Conservation (phyloP, 305 asterid species). For the Rubia balearica region DNA sequence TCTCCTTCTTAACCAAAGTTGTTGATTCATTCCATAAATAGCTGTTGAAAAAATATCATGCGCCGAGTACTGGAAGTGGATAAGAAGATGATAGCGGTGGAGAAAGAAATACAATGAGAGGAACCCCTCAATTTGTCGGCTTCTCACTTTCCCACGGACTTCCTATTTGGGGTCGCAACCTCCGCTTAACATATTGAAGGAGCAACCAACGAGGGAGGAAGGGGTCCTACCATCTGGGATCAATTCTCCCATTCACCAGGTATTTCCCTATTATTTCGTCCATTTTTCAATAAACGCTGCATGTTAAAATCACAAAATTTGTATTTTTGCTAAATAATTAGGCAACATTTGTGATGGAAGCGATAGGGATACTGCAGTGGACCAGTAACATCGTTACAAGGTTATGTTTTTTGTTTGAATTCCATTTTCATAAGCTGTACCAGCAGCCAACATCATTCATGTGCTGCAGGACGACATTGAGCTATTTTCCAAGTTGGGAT, state of each 20-base stretch:
- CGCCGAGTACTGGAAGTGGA: constrained; percentile 22
- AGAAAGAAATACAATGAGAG: constrained; percentile 31
- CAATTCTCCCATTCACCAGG: constrained; percentile 43
- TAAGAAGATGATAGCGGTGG: constrained; percentile 44
- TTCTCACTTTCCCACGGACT: constrained; percentile 32
- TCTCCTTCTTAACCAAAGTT: too few relatives aligned
- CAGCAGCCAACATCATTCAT: background rate
- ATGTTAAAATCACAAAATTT: too few relatives aligned
- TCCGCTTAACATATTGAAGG: constrained; percentile 67
- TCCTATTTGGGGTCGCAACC: constrained; percentile 52
- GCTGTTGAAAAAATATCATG: too few relatives aligned
- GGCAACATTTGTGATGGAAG: constrained; percentile 47
- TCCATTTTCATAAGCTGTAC: constrained; percentile 11
- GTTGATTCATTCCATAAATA: too few relatives aligned
- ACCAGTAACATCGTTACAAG: constrained; percentile 53
- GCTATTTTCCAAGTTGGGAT: constrained; percentile 42
- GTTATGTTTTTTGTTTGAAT: constrained; percentile 16
- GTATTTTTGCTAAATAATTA: constrained; percentile 5
- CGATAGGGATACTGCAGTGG: constrained; percentile 46
- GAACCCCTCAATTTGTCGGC: constrained; percentile 23
- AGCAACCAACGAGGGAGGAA: constrained; percentile 43
- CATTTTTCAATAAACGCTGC: too few relatives aligned
- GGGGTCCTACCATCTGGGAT: constrained; percentile 59
- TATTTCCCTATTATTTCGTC: background rate
- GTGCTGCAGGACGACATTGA: constrained; percentile 49